Percentiles rank a stretch among this genome's conserved stretches.
phyloP scores from a whole-genome alignment of 441 rosid genomes.

The California macrophylla region DNA sequence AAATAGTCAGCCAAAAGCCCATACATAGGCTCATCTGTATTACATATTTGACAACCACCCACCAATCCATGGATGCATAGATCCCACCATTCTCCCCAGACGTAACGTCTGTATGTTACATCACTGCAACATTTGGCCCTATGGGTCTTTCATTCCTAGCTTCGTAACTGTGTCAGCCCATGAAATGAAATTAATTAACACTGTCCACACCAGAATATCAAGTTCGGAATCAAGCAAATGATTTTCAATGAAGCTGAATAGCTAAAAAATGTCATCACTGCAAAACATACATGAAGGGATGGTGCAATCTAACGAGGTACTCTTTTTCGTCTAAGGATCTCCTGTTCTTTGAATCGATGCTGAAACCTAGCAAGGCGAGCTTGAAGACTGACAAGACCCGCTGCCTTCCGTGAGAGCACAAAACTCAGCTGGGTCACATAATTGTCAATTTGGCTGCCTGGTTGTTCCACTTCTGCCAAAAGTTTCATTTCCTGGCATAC shows the following conservation, averaged over 20 bases:
- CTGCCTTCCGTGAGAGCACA: slow-evolving; percentile 94
- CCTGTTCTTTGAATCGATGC: slow-evolving; percentile 90
- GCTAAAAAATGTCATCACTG: not conserved
- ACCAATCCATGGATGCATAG: no score
- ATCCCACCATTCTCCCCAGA: no score
- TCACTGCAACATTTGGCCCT: no score
- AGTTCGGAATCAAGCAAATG: no score
- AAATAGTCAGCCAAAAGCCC: no score
- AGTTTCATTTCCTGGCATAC: slow-evolving; percentile 85
- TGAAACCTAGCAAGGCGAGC: slow-evolving; percentile 93
- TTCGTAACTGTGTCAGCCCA: no score
- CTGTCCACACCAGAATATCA: no score
- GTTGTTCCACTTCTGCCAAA: slow-evolving; percentile 88
- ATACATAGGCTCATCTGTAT: not conserved
- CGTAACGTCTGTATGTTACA: no score
- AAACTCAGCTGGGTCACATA: slow-evolving; percentile 73
- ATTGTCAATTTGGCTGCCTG: slow-evolving; percentile 91
- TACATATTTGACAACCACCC: not conserved
- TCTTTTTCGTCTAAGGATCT: slow-evolving; percentile 83
- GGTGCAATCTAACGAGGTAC: slow-evolving; percentile 43
- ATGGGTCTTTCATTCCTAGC: no score
- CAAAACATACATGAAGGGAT: not conserved
- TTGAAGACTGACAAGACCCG: slow-evolving; percentile 88
- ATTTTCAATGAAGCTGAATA: no score
- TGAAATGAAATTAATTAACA: no score